Percentiles rank a stretch among this genome's conserved stretches.
Conservation (phyloP, 345 rosid species). For the Nephelium lappaceum region DNA sequence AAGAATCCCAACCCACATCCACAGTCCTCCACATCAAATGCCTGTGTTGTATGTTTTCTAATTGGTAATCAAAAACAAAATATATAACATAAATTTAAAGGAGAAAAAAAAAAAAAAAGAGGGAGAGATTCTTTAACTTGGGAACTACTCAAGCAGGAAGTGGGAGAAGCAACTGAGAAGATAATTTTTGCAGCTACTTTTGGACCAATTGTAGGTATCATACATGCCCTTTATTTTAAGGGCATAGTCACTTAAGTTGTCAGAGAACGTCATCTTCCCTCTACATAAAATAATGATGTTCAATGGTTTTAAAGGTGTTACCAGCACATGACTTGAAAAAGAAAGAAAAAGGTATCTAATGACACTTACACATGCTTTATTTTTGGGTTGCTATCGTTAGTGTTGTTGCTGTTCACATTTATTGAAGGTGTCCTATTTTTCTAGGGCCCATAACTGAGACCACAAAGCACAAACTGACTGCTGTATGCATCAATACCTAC, state of each 20-base stretch:
- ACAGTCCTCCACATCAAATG: not conserved
- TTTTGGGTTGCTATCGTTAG: not conserved
- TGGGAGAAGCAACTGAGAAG: not conserved
- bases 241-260: conserved; percentile 13
- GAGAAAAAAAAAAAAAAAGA: no score
- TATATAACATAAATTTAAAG: no score
- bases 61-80: not conserved
- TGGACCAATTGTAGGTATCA: not conserved
- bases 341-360: not conserved
- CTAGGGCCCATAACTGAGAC: not conserved
- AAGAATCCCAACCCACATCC: not conserved
- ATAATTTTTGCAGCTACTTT: conserved; percentile 11
- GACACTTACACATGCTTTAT: not conserved
- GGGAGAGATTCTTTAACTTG: conserved; percentile 13
- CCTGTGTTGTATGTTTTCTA: not conserved
- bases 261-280: conserved; percentile 16
- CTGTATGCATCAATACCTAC: not conserved
- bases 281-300: conserved; percentile 26
- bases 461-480: not conserved
- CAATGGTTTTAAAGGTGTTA: conserved; percentile 28
- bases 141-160: not conserved
- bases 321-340: conserved; percentile 34
- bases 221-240: conserved; percentile 12
- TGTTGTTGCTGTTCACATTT: not conserved
- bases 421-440: not conserved